Conservation (phyloP, 2,329 filamentous ascomycete species). For the Reticulascus tulasneorum region DNA sequence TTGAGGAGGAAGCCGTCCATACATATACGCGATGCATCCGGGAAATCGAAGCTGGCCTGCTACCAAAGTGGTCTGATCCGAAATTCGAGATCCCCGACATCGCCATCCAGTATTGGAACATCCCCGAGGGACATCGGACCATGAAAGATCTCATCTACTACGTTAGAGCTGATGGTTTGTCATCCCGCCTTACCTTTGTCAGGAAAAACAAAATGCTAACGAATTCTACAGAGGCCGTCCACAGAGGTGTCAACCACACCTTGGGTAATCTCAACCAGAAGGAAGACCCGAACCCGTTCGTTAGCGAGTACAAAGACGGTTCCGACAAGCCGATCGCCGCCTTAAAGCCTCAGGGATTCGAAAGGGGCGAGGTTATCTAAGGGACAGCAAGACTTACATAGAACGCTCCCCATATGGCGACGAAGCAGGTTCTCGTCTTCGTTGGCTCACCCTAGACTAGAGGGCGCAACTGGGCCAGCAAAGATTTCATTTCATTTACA, state of each 20-base stretch:
- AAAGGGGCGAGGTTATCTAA: constrained; percentile 74
- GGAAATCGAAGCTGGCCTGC: constrained; percentile 78
- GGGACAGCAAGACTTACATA: too few species aligned
- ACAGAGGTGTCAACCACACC: constrained; percentile 94
- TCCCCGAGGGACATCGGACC: constrained; percentile 76
- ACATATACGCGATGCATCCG: constrained; percentile 88
- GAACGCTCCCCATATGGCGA: too few species aligned
- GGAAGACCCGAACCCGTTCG: constrained; percentile 88
- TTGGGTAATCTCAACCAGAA: constrained; percentile 82
- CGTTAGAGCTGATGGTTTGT: constrained; percentile 65
- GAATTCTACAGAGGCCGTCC: constrained; percentile 64
- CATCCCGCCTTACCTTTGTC: background rate
- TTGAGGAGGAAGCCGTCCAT: constrained; percentile 94
- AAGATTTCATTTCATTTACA: too few species aligned
- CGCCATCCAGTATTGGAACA: constrained; percentile 87
- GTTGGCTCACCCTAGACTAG: too few species aligned
- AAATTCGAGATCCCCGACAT: constrained; percentile 80
- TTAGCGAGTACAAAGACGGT: constrained; percentile 72
- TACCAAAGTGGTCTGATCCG: constrained; percentile 72
- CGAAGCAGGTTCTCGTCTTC: too few species aligned
- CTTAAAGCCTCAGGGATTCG: constrained; percentile 69
- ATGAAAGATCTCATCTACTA: constrained; percentile 89
- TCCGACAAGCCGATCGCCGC: constrained; percentile 63
- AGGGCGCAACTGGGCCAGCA: too few species aligned
- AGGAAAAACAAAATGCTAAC: background rate